Evolutionary conservation across 495 filamentous ascomycete genomes (phyloP), one percentile per base, ranked within the genome.

Genomic region (Penicillium longicatenatum): DNA sequence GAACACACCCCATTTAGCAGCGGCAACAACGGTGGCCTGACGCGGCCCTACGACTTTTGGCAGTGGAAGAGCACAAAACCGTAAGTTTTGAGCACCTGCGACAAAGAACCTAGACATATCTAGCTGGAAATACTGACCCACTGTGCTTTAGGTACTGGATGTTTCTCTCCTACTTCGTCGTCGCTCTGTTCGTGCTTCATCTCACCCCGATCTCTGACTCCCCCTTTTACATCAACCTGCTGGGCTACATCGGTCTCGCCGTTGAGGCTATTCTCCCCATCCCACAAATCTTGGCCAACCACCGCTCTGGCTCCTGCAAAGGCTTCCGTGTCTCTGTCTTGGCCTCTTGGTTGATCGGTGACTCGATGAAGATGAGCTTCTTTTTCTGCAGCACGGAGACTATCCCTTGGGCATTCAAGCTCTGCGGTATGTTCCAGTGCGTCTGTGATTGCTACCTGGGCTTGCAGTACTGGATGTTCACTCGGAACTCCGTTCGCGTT

Each of bases 281-380:
- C 14, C 94, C 94, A 11, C 94, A 98, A 73, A 88, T 97, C 21
- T 42, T 96, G 24, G 77, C 87, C 20, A 98, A 98, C 71, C 80
- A 89, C 59, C 84, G 80, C 21, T 84, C 87, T 1, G 82, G 82
- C 45, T 93, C 90, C 4, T 97, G 92, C 76, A 89, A 89, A 67
- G 94, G 94, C 9, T 97, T 98, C 75, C 84, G 94, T 3, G 43
- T 96, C 7, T 92, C 87, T 11, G 92, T 98, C 6, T 74, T 97
- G 22, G 86, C 80, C 5, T 91, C 89, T 46, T 98, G 94, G 94
- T 74, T 98, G 58, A 70, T 91, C 12, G 94, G 94, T 61, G 94
- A 98, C 75, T 76, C 84, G 33, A 95, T 97, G 89, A 98, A 98
- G 80, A 89, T 96, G 85, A 87, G 87, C 45, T 98, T 90, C 78